Base-by-base conservation (phyloP, 2,329 filamentous ascomycete genomes). In the Oidium heveae region DNA sequence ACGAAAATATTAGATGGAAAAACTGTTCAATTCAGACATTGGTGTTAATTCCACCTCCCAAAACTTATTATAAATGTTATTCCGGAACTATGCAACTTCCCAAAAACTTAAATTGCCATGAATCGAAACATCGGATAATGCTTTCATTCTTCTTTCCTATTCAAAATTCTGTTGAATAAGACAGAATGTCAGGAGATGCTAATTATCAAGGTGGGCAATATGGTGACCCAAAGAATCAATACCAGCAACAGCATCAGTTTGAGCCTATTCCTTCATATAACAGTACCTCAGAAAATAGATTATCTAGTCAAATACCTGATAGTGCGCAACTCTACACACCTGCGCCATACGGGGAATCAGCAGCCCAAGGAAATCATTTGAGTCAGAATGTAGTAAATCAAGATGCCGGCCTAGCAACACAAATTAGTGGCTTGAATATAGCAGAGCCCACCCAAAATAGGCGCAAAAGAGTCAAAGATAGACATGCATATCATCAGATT, bases 401-500 rank as follows among this genome's bases (percentile, higher is more conserved):
- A 56, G 74, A 77, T 61, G 68, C 64, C 55, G 72, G 71, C 16
- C 66, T 86, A 57, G 74, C 79, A 50, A 74, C 79, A 55, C 86
- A 93, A 67, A 83, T 94, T 81, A 80, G 81, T 44, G 79, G 79
- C 57, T 77, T 93, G 75, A 80, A 74, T 43, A 70, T 94, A 60
- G 72, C 60, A 44, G 71, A 74, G 44, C 68, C 72, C 49, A 70
- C 72, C 68, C 56, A 74, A 63, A 57, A 67, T 67, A 57, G 66
- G 67, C 59, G 69, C 79, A 66, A 83, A 73, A 86, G 88, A 74
- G 96, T 94, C 78, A 95, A 94, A 74, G 84, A 95, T 66, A 79
- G 86, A 57, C 89, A 96, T 69, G 89, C 88, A 59, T 84, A 94
- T 67, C 89, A 96, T 67, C 82, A 79, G 41, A 77, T 96, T 54